Conservation (phyloP, 352 stramenopile genomes). For the Globisporangium rhizosaccharum region DNA sequence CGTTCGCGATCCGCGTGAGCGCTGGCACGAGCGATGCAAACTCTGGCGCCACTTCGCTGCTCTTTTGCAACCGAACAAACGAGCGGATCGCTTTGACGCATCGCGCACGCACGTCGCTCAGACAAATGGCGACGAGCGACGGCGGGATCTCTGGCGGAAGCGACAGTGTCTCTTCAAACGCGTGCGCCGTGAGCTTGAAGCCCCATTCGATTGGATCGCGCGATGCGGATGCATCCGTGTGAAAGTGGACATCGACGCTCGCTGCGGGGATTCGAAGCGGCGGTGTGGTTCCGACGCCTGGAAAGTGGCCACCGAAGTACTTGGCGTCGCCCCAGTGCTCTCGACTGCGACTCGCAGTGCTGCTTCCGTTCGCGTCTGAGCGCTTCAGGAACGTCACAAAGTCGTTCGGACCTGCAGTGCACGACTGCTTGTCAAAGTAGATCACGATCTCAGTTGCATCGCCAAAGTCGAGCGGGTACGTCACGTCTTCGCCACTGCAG, state of each 20-base stretch:
- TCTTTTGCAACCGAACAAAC: slow-evolving; percentile 23
- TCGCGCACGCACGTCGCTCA: slow-evolving; percentile 53
- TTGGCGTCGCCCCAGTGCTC: slow-evolving; percentile 66
- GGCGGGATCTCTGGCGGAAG: slow-evolving; percentile 56
- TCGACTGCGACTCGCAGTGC: slow-evolving; percentile 3
- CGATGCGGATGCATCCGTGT: slow-evolving; percentile 41
- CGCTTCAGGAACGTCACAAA: slow-evolving; percentile 77
- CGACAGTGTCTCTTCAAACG: slow-evolving; percentile 44
- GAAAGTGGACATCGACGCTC: slow-evolving; percentile 66
- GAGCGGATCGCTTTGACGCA: slow-evolving; percentile 47
- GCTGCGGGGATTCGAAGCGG: slow-evolving; percentile 60
- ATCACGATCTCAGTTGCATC: slow-evolving; percentile 69
- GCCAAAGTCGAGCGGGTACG: slow-evolving; percentile 57
- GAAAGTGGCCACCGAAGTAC: slow-evolving; percentile 71
- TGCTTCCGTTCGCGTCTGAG: slow-evolving; percentile 14
- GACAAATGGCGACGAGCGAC: slow-evolving; percentile 24
- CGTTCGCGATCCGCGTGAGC: slow-evolving; percentile 41
- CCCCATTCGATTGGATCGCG: slow-evolving; percentile 55
- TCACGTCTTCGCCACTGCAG: slow-evolving; percentile 46
- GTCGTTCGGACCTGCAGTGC: slow-evolving; percentile 66
- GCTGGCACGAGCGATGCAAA: slow-evolving; percentile 24
- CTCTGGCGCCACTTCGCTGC: slow-evolving; percentile 4
- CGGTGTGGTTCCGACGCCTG: slow-evolving; percentile 44
- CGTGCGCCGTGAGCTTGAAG: slow-evolving; percentile 73
- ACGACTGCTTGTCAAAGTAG: slow-evolving; percentile 73